Conservation (phyloP, 176 grass and related monocot genomes). For the bread wheat (Triticum aestivum) region DNA sequence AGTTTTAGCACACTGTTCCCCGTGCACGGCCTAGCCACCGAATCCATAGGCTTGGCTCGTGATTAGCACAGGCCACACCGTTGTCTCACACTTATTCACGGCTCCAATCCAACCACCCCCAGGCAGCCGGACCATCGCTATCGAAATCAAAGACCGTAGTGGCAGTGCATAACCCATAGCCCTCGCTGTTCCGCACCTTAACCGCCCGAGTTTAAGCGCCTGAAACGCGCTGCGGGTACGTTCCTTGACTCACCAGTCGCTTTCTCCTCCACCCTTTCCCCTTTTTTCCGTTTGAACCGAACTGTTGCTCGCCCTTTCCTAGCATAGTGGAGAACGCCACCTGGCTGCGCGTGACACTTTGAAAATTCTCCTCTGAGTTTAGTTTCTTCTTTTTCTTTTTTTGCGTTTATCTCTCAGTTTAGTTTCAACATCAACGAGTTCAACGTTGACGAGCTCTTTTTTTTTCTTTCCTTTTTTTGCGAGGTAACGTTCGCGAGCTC, state of each 20-base stretch:
- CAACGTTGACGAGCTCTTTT: no score
- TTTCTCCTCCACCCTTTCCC: not conserved
- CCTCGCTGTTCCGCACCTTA: conserved; percentile 14
- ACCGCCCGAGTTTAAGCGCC: not conserved
- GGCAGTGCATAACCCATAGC: not conserved
- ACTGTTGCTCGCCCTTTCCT: no score
- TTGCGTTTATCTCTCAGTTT: no score
- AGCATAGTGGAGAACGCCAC: no score
- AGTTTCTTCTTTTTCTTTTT: no score
- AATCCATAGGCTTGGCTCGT: not conserved
- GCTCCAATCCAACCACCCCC: not conserved
- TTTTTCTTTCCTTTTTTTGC: no score
- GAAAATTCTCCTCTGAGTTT: no score
- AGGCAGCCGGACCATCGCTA: not conserved
- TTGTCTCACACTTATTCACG: not conserved
- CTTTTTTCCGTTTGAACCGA: not conserved
- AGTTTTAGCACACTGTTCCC: not conserved
- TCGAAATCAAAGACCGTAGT: not conserved
- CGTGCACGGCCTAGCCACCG: not conserved
- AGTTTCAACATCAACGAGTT: no score
- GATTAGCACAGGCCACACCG: not conserved
- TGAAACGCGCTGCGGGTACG: not conserved
- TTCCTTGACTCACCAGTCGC: not conserved
- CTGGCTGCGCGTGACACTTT: no score
- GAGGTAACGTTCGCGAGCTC: no score